Base-by-base conservation (phyloP, 441 rosid species). In the Adansonia rubrostipa region DNA sequence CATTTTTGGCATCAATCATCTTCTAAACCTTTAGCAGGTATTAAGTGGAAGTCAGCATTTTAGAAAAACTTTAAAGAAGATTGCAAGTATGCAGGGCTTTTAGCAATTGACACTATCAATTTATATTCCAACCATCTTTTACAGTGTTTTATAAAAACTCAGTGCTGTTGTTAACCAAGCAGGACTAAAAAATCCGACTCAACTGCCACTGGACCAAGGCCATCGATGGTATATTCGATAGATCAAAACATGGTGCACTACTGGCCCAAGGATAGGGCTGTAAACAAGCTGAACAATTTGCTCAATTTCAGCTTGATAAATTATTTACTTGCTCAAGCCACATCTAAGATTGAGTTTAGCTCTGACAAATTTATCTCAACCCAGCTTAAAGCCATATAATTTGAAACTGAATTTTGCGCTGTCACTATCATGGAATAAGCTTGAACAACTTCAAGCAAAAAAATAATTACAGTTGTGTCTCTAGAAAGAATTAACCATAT, bases 221-320 rank as follows among this genome's bases (percentile, higher is more conserved):
- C 20, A 24, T 51, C 19, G 9, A 3, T 20, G 58, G 19, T 5
- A 50, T 22, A 51, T 70, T 44, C 11, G 48, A 64, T 40, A 36
- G 45, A 50, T 70, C 9, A 50, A 70, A 22, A 70, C 33, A 47
- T 9, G 10, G 42, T 11, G 36, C 73, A 48, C 60, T 7, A 13
- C 40, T 22, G 10, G 22, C 3, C 60, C 22, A 22, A 15, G 60
- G 14, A 24, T 70, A 50, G 20, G 20, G 20, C 58, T 50, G 58
- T 6, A 50, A 70, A 50, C 13, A 6, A 22, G 74, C 20, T 70
- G 3, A 50, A 58, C 57, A 15, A 50, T 2, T 9, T 14, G 28
- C 63, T n/a, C 75, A 36, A 71, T 28, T 54, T 71, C 62, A 54
- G 44, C 75, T 71, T 4, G 45, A 71, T 14, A 71, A 50, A 0